These are phyloP conservation scores for Trichoderma sp. DNA, from an alignment of 2,329 filamentous ascomycete species.

Conservation along the genomic window DNA sequence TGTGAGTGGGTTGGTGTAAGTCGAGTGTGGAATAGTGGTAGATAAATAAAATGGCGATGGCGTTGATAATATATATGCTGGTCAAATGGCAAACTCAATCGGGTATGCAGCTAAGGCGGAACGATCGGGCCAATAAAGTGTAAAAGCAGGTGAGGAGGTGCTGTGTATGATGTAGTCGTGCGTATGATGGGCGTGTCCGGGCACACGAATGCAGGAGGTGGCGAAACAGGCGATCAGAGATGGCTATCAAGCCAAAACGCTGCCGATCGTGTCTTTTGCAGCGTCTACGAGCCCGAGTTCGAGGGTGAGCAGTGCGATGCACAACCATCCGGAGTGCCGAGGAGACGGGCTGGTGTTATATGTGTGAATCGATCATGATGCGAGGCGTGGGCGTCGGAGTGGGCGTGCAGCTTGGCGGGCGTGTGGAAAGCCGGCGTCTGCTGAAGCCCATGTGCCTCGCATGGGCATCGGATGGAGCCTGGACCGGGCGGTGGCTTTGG, in stretches of 20 bases:
- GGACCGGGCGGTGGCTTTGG: slow-evolving; percentile 24
- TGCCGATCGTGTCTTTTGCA: slow-evolving; percentile 4
- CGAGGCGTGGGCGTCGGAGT: slow-evolving; percentile 3
- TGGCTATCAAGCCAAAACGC: not conserved
- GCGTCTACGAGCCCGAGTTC: not conserved
- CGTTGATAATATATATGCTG: slow-evolving; percentile 16
- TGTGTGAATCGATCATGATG: slow-evolving; percentile 12
- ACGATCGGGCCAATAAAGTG: slow-evolving; percentile 17
- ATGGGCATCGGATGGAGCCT: slow-evolving; percentile 24
- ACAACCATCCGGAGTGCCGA: slow-evolving; percentile 16
- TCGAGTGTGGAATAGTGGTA: not conserved
- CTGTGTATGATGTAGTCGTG: slow-evolving; percentile 24
- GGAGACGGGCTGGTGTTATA: slow-evolving; percentile 19
- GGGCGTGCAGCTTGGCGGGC: slow-evolving; percentile 17
- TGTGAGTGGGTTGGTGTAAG: slow-evolving; percentile 10
- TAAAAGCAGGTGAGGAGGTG: slow-evolving; percentile 10
- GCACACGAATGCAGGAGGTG: slow-evolving; percentile 13
- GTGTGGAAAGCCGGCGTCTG: not conserved
- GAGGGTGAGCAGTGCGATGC: slow-evolving; percentile 12
- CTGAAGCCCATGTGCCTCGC: not conserved
- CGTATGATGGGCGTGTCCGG: slow-evolving; percentile 18
- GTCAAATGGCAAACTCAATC: slow-evolving; percentile 13
- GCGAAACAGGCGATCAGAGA: slow-evolving; percentile 17
- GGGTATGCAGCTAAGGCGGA: slow-evolving; percentile 15
- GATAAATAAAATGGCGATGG: slow-evolving; percentile 10